Evolutionary conservation across 208 protist genomes (phyloP), one percentile per base, ranked within the genome.

Genomic region (Trypanosoma theileri): DNA sequence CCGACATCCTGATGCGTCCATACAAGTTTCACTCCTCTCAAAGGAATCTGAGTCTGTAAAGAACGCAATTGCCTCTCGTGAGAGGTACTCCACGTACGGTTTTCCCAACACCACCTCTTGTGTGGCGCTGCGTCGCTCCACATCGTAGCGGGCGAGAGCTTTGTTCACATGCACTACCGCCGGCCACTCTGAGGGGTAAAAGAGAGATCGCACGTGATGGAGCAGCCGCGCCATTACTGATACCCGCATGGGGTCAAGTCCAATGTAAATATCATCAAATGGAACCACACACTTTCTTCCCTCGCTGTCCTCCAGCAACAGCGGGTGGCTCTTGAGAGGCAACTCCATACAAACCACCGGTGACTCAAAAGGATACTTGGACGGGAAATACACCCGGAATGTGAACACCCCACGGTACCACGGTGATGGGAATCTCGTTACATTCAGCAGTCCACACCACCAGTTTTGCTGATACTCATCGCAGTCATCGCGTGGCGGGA

Each of bases 361-460:
- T 8, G 71, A 76, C 71, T 86, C 87, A 44, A 89, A 88, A 0
- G 87, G 87, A 63, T 93, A 90, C 42, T 77, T 75, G 21, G 73
- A 63, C 41, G 87, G 87, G 31, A 91, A 75, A 51, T 71, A 66
- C 17, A 86, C 80, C 44, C 73, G 69, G 48, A 93, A 90, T 21
- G 71, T 50, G 26, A 93, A 90, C 69, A 77, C 79, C 45, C 81
- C 87, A 58, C 78, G 58, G 67, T 81, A 81, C 87, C 87, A 93
- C 62, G 87, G 87, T 2, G 84, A 90, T 8, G 82, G 45, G 16
- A 54, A 55, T 2, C 48, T 45, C 84, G 82, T 1, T n/a, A 51
- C 87, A 84, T 88, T 14, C 65, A 51, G 35, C 42, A 45, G 35
- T 19, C 22, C 16, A 11, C 51, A 14, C 19, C 53, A 40, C 52